Evolutionary conservation across 805 yeast genomes (phyloP).

Genomic region (Candida parachauliodes): DNA sequence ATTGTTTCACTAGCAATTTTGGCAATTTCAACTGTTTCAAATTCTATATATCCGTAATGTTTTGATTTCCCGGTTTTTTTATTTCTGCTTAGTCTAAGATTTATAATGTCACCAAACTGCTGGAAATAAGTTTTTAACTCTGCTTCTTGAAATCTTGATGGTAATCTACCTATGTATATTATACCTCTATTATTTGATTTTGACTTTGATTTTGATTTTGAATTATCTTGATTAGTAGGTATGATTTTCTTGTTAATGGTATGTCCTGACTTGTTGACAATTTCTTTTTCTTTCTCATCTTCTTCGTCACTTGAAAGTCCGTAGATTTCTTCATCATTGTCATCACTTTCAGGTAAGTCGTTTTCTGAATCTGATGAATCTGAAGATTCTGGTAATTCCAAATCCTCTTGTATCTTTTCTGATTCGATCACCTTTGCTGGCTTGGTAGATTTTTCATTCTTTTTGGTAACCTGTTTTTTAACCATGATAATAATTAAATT

Average conservation of each 20-base stretch:
- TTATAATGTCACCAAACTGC: constrained; percentile 84
- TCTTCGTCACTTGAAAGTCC: neutral
- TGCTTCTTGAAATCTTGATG: constrained; percentile 85
- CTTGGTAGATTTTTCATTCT: neutral
- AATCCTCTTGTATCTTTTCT: constrained; percentile 10
- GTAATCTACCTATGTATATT: constrained; percentile 86
- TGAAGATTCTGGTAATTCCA: constrained; percentile 1
- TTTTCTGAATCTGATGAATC: constrained; percentile 1
- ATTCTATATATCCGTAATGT: constrained; percentile 90
- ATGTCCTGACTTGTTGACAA: constrained; percentile 13
- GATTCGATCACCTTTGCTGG: constrained; percentile 8
- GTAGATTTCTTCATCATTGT: neutral
- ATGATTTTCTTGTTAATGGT: constrained; percentile 19
- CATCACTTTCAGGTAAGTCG: neutral
- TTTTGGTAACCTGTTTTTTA: neutral
- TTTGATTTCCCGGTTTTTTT: constrained; percentile 87
- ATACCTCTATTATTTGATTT: constrained; percentile 49
- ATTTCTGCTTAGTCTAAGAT: constrained; percentile 80
- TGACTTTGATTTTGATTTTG: constrained; percentile 2
- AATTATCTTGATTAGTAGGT: constrained; percentile 3
- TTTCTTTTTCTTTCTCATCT: neutral
- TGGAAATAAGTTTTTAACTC: constrained; percentile 76
- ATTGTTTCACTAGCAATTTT: constrained; percentile 88
- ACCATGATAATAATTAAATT: too few relatives aligned
- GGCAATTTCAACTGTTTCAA: constrained; percentile 70